These are phyloP conservation scores for Mortierella sp. DNA, from an alignment of 371 early-diverging fungal genomes.

Conservation along the genomic window DNA sequence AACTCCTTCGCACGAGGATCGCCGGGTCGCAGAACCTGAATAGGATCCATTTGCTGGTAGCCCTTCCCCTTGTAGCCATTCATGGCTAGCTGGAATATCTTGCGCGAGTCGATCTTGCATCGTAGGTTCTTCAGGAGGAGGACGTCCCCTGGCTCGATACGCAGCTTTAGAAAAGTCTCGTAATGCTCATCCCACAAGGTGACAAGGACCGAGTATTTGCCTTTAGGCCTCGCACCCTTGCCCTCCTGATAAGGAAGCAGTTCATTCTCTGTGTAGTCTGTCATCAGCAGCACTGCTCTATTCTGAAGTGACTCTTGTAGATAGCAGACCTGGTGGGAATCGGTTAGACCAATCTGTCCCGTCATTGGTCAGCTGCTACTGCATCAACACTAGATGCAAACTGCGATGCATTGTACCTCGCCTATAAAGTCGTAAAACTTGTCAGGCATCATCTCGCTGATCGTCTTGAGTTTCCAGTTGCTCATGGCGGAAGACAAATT, in stretches of 20 bases:
- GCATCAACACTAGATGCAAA: too few species aligned
- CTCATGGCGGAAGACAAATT: background rate
- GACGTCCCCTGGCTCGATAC: slow-evolving; percentile 11
- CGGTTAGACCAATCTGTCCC: too few species aligned
- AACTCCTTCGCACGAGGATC: slow-evolving; percentile 9
- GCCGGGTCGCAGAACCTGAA: background rate
- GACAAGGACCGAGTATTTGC: slow-evolving; percentile 18
- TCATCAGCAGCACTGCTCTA: slow-evolving; percentile 14
- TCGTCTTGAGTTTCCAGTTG: slow-evolving; percentile 7
- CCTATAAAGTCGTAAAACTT: slow-evolving; percentile 27
- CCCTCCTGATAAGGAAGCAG: slow-evolving; percentile 17
- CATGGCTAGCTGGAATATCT: slow-evolving; percentile 23
- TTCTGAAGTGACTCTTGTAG: slow-evolving; percentile 3
- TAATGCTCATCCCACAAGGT: slow-evolving; percentile 48
- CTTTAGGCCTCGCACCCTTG: slow-evolving; percentile 13
- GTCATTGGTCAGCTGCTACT: too few species aligned
- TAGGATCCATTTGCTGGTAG: slow-evolving; percentile 9
- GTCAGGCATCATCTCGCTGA: slow-evolving; percentile 2
- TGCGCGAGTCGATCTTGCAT: slow-evolving; percentile 12
- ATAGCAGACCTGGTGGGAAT: slow-evolving; percentile 12
- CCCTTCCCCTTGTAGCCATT: slow-evolving; percentile 14
- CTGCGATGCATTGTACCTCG: slow-evolving; percentile 6
- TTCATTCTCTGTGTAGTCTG: slow-evolving; percentile 43
- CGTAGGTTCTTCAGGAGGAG: slow-evolving; percentile 28
- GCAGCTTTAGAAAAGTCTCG: background rate